phyloP scores from a whole-genome alignment of 176 grass and related monocot genomes.

The Typha latifolia region DNA sequence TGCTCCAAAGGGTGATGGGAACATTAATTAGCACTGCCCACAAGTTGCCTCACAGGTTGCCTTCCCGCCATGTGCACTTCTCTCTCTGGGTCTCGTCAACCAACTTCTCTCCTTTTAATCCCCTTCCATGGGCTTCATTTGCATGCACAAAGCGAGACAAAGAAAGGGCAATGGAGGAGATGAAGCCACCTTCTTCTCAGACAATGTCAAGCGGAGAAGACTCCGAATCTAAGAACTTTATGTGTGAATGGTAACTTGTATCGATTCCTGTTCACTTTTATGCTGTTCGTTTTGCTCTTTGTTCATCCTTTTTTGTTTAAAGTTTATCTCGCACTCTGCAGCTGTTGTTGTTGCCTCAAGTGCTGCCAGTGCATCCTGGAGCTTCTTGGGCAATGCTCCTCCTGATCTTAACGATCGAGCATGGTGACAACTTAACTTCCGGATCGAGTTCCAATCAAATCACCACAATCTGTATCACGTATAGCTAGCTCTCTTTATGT shows the following conservation, averaged over 20 bases:
- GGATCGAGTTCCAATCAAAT: no score
- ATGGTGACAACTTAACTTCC: no score
- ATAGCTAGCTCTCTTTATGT: no score
- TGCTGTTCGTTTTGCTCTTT: not conserved
- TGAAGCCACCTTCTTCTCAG: slow-evolving; percentile 18
- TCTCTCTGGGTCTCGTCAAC: not conserved
- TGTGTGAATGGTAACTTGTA: slow-evolving; percentile 7
- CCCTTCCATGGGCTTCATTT: not conserved
- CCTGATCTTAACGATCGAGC: no score
- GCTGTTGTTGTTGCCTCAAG: slow-evolving; percentile 1
- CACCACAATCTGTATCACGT: no score
- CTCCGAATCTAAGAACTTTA: no score
- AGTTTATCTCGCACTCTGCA: not conserved
- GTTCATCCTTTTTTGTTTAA: not conserved
- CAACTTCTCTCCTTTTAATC: not conserved
- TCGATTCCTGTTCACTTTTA: not conserved
- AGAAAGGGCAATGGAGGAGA: not conserved
- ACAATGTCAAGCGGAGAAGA: slow-evolving; percentile 11
- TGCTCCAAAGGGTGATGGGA: not conserved
- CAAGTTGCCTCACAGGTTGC: not conserved
- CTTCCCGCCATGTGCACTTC: not conserved
- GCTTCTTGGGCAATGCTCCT: no score
- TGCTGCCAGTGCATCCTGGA: not conserved
- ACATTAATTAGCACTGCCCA: not conserved
- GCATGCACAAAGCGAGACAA: not conserved